phyloP scores from a whole-genome alignment of 2,329 filamentous ascomycete species.

The Emergomyces pasteurianus region DNA sequence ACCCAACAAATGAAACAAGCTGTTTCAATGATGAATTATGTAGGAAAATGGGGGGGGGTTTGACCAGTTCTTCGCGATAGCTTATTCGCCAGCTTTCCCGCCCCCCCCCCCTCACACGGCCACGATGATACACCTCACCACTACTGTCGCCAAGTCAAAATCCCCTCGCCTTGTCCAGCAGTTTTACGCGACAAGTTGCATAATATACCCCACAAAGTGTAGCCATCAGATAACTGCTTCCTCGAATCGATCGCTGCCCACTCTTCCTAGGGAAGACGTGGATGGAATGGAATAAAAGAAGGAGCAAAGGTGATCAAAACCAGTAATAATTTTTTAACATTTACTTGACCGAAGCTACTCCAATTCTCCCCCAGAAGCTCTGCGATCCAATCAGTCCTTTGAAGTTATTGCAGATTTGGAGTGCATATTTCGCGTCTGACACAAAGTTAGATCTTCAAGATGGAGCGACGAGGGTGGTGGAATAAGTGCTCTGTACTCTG shows the following conservation, averaged over 20 bases:
- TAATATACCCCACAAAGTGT: background rate
- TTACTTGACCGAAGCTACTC: too few species aligned
- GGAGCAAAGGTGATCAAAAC: background rate
- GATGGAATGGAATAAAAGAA: background rate
- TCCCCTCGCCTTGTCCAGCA: too few species aligned
- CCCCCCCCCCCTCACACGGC: background rate
- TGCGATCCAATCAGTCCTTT: background rate
- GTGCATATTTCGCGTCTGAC: background rate
- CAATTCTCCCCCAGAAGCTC: background rate
- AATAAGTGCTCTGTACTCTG: too few species aligned
- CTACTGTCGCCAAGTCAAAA: too few species aligned
- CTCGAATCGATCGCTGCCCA: background rate
- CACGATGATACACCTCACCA: background rate
- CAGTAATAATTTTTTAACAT: too few species aligned
- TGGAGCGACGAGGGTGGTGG: too few species aligned
- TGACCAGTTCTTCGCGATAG: background rate
- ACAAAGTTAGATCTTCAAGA: background rate
- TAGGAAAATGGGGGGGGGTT: background rate
- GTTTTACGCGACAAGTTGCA: background rate
- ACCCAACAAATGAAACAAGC: slow-evolving; percentile 6
- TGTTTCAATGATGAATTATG: background rate
- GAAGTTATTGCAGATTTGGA: background rate
- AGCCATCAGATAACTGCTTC: background rate
- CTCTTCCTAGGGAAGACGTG: background rate
- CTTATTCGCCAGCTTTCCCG: background rate